phyloP scores from a whole-genome alignment of 768 basidiomycete species.

The Lactarius sanguifluus region DNA sequence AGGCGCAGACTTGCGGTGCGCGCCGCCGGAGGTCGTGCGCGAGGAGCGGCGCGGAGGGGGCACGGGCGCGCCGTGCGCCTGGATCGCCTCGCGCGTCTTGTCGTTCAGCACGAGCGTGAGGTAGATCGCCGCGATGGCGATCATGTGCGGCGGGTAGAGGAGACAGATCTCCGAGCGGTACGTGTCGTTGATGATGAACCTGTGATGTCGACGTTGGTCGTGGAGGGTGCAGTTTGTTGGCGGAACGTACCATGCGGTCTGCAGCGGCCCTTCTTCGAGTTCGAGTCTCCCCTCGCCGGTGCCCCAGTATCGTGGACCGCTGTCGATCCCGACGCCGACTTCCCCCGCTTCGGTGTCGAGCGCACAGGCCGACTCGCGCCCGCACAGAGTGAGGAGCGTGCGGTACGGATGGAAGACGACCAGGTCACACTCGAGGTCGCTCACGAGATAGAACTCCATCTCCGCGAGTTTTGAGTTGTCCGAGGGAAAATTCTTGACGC shows the following conservation, averaged over 20 bases:
- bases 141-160: slow-evolving; percentile 92
- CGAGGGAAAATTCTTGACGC: slow-evolving; percentile 74
- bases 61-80: slow-evolving; percentile 33
- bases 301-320: slow-evolving; percentile 71
- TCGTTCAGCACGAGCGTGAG: slow-evolving; percentile 77
- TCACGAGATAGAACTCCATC: slow-evolving; percentile 98
- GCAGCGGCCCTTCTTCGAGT: slow-evolving; percentile 71
- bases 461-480: slow-evolving; percentile 94
- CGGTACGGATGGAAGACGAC: slow-evolving; percentile 94
- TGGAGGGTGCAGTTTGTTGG: too few species aligned
- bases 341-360: slow-evolving; percentile 55
- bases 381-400: slow-evolving; percentile 76
- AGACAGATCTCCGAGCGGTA: slow-evolving; percentile 92
- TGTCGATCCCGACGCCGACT: slow-evolving; percentile 55
- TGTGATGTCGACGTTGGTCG: not conserved
- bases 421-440: slow-evolving; percentile 94
- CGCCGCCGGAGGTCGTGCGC: slow-evolving; percentile 41
- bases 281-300: slow-evolving; percentile 77
- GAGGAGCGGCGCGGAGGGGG: slow-evolving; percentile 56
- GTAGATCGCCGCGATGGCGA: slow-evolving; percentile 90
- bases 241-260: slow-evolving; percentile 79
- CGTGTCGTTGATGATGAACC: slow-evolving; percentile 96
- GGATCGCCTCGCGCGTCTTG: slow-evolving; percentile 49
- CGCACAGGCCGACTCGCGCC: slow-evolving; percentile 50
- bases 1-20: slow-evolving; percentile 34